phyloP scores from a whole-genome alignment of 2,329 filamentous ascomycete genomes.

The Phoma sp. region DNA sequence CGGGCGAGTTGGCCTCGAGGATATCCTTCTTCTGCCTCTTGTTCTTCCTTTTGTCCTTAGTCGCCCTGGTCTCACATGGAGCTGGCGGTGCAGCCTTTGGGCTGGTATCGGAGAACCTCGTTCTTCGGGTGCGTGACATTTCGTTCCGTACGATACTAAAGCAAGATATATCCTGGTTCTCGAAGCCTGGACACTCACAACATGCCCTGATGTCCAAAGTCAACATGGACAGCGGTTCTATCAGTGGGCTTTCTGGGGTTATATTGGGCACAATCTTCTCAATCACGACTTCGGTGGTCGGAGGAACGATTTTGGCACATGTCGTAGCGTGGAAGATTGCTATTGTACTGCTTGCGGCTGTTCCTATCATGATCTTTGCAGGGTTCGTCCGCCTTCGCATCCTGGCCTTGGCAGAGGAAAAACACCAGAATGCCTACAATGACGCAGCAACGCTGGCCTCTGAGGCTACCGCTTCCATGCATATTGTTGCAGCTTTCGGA shows the following conservation, averaged over 20 bases:
- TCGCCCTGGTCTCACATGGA: constrained; percentile 56
- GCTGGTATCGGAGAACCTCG: constrained; percentile 56
- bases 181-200: constrained; percentile 52
- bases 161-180: constrained; percentile 63
- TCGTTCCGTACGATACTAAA: constrained; percentile 61
- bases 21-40: constrained; percentile 57
- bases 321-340: constrained; percentile 61
- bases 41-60: constrained; percentile 62
- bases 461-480: constrained; percentile 71
- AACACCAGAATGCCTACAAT: constrained; percentile 70
- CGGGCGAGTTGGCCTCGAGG: constrained; percentile 30
- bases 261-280: constrained; percentile 61
- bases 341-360: constrained; percentile 57
- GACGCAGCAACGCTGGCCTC: constrained; percentile 70
- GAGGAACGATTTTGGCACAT: constrained; percentile 57
- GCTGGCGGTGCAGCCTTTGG: constrained; percentile 58
- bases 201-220: constrained; percentile 56
- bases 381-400: constrained; percentile 58
- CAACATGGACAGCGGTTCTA: constrained; percentile 57
- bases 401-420: constrained; percentile 66
- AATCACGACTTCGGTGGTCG: constrained; percentile 55
- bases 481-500: constrained; percentile 61
- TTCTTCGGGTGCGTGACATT: constrained; percentile 53
- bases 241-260: constrained; percentile 58
- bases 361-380: constrained; percentile 57